These are phyloP conservation scores for Podospora anserina DNA, from an alignment of 495 filamentous ascomycete genomes.

Conservation along the genomic window DNA sequence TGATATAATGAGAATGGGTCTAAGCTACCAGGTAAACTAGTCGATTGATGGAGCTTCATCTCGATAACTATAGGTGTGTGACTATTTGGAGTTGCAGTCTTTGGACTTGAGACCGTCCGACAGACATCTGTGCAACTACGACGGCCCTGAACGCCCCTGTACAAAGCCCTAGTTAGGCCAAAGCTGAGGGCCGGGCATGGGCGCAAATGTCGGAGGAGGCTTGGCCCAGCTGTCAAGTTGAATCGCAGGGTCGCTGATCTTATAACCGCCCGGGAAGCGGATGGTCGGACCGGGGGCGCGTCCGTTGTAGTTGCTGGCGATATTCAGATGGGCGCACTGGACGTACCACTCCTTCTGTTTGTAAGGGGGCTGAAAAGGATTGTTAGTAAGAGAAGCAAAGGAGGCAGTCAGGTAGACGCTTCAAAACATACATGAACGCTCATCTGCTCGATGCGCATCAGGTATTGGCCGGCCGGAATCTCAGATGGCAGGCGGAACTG, in stretches of 20 bases:
- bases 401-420: too few species aligned
- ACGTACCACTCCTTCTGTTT: constrained; percentile 51
- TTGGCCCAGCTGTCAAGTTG: constrained; percentile 22
- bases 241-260: constrained; percentile 17
- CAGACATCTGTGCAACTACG: too few species aligned
- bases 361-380: constrained; percentile 13
- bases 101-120: too few species aligned
- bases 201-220: constrained; percentile 17
- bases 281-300: constrained; percentile 17
- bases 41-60: too few species aligned
- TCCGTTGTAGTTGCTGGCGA: constrained; percentile 30
- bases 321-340: constrained; percentile 48
- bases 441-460: constrained; percentile 55
- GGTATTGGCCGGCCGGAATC: constrained; percentile 44
- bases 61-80: too few species aligned
- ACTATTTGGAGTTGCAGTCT: too few species aligned
- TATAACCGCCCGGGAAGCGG: constrained; percentile 15
- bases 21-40: too few species aligned
- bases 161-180: too few species aligned
- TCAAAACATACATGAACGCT: constrained; percentile 37
- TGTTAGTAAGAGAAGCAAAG: too few species aligned
- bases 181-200: constrained; percentile 19
- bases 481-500: constrained; percentile 22
- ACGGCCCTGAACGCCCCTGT: too few species aligned
- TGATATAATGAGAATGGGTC: too few species aligned